Conservation (phyloP, 2,329 filamentous ascomycete genomes). For the Knufia fluminis region DNA sequence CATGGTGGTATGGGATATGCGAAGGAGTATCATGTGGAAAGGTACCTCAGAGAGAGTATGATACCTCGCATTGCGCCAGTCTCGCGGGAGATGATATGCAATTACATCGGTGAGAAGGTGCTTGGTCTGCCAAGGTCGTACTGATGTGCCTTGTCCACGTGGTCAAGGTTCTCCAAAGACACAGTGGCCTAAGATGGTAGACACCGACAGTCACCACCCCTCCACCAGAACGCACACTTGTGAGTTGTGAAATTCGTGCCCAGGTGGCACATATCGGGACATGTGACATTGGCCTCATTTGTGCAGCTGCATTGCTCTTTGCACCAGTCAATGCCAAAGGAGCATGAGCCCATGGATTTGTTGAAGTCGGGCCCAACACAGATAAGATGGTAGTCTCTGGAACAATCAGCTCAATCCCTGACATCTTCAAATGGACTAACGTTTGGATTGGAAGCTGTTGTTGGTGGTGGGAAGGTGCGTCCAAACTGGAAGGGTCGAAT, state of each 20-base stretch:
- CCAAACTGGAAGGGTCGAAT: neutral
- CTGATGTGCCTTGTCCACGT: constrained; percentile 20
- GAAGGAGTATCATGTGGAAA: constrained; percentile 53
- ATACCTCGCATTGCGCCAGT: constrained; percentile 53
- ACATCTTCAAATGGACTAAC: too few relatives aligned
- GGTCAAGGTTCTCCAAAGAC: neutral
- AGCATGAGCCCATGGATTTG: neutral
- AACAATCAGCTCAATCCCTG: neutral
- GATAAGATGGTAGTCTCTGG: neutral
- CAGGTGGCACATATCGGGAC: neutral
- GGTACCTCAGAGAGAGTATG: constrained; percentile 50
- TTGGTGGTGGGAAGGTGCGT: neutral
- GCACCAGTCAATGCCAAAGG: constrained; percentile 2
- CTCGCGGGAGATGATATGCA: constrained; percentile 42
- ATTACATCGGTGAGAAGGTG: constrained; percentile 38
- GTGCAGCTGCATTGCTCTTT: neutral
- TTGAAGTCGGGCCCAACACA: neutral
- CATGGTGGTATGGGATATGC: constrained; percentile 58
- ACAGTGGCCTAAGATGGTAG: neutral
- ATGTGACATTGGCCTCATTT: neutral
- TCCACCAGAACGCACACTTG: neutral
- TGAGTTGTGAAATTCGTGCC: neutral
- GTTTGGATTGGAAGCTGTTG: neutral
- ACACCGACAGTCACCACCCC: neutral
- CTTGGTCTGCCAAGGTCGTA: constrained; percentile 36